A percentile compares a stretch with the other conserved stretches of the same genome.
phyloP scores from a whole-genome alignment of 352 stramenopile species.

The Discostella stelligera region DNA sequence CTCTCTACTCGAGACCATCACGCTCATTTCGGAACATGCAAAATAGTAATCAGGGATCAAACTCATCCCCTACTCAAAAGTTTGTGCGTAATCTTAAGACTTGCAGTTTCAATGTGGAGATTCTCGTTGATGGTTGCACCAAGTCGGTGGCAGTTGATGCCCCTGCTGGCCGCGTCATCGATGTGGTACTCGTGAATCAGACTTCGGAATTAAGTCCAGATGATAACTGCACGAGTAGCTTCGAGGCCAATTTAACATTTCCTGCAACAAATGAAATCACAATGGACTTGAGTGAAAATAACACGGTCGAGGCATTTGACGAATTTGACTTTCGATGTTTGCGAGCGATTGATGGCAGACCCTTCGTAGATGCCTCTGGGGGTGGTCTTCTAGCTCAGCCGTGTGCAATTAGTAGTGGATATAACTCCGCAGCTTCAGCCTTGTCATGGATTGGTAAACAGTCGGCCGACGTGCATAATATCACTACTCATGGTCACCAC shows the following conservation, averaged over 20 bases:
- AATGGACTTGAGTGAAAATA: slow-evolving; percentile 15
- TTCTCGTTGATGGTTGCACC: slow-evolving; percentile 47
- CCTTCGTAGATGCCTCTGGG: slow-evolving; percentile 52
- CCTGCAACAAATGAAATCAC: slow-evolving; percentile 3
- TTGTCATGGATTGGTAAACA: slow-evolving; percentile 16
- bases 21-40: slow-evolving; percentile 1
- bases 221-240: slow-evolving; percentile 34
- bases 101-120: slow-evolving; percentile 49
- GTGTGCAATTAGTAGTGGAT: slow-evolving; percentile 2
- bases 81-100: slow-evolving; percentile 16
- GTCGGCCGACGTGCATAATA: slow-evolving; percentile 5
- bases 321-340: slow-evolving; percentile 26
- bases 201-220: slow-evolving; percentile 10
- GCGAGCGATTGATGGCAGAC: slow-evolving; percentile 41
- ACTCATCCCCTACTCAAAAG: neutral
- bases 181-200: slow-evolving; percentile 25
- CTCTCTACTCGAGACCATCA: slow-evolving; percentile 10
- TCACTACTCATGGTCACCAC: slow-evolving; percentile 17
- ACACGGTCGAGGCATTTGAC: slow-evolving; percentile 8
- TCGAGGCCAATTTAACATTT: slow-evolving; percentile 33
- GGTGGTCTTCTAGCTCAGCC: slow-evolving; percentile 32
- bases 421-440: neutral
- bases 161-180: slow-evolving; percentile 30
- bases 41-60: neutral
- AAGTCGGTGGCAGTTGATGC: slow-evolving; percentile 25